Conservation (phyloP, 2,329 filamentous ascomycete genomes). For the Chaetothyriales sp. region DNA sequence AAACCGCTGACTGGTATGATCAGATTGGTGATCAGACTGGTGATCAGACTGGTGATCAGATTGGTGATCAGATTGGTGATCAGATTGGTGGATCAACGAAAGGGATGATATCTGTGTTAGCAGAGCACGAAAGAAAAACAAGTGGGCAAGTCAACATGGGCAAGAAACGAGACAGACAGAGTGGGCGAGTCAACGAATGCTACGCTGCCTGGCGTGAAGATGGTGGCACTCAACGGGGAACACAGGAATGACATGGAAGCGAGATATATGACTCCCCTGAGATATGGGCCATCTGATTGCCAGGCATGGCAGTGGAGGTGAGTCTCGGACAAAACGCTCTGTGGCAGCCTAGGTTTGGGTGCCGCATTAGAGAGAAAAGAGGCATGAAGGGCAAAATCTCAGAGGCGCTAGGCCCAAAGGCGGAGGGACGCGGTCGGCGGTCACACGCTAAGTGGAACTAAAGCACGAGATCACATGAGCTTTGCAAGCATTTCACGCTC, state of each 20-base stretch:
- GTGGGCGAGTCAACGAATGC: neutral
- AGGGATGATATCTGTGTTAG: neutral
- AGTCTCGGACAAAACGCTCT: neutral
- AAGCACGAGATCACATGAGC: neutral
- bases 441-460: neutral
- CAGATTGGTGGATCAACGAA: neutral
- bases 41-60: too few species aligned
- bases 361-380: neutral
- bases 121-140: neutral
- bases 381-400: neutral
- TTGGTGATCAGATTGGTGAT: too few species aligned
- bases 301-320: neutral
- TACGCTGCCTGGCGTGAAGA: slow-evolving; percentile 6
- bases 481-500: too few species aligned
- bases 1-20: neutral
- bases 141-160: neutral
- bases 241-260: slow-evolving; percentile 3
- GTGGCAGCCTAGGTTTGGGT: neutral
- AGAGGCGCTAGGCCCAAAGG: neutral
- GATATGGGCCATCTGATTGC: neutral
- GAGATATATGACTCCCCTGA: neutral
- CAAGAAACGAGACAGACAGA: neutral
- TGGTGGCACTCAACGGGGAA: neutral
- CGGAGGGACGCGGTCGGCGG: neutral
- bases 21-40: too few species aligned